Evolutionary conservation across 2,329 filamentous ascomycete genomes (phyloP).

Genomic region (Ophiosphaerella narmari): DNA sequence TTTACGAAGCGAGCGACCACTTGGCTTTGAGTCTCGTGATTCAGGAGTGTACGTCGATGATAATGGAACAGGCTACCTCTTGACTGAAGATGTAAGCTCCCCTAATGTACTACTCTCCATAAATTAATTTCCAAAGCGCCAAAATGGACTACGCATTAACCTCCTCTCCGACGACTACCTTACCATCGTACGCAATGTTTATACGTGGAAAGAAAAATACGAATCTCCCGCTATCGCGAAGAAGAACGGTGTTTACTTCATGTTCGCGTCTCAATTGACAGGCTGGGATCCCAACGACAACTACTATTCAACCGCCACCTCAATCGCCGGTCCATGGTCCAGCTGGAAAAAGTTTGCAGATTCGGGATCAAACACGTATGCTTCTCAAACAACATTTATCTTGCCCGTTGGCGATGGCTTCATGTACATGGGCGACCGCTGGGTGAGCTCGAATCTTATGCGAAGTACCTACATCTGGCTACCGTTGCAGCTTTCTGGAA

Average conservation of each 20-base stretch:
- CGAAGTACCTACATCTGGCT: constrained; percentile 69
- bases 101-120: too few relatives aligned
- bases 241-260: constrained; percentile 63
- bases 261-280: constrained; percentile 61
- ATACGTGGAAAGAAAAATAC: constrained; percentile 59
- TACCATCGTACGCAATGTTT: constrained; percentile 54
- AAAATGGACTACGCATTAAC: constrained; percentile 63
- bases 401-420: constrained; percentile 52
- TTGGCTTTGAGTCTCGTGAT: constrained; percentile 60
- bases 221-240: constrained; percentile 69
- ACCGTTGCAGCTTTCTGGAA: constrained; percentile 60
- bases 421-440: constrained; percentile 71
- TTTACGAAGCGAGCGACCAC: constrained; percentile 52
- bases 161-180: constrained; percentile 63
- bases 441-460: constrained; percentile 64
- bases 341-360: constrained; percentile 64
- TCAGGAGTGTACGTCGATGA: constrained; percentile 66
- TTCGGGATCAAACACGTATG: constrained; percentile 61
- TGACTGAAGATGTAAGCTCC: constrained; percentile 64
- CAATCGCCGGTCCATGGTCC: constrained; percentile 64
- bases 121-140: constrained; percentile 48
- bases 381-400: constrained; percentile 65
- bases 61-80: constrained; percentile 63
- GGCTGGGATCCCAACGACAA: constrained; percentile 68
- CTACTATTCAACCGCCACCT: constrained; percentile 63